Evolutionary conservation across 2,329 filamentous ascomycete species (phyloP).

Genomic region (Mycocentrospora acerina): DNA sequence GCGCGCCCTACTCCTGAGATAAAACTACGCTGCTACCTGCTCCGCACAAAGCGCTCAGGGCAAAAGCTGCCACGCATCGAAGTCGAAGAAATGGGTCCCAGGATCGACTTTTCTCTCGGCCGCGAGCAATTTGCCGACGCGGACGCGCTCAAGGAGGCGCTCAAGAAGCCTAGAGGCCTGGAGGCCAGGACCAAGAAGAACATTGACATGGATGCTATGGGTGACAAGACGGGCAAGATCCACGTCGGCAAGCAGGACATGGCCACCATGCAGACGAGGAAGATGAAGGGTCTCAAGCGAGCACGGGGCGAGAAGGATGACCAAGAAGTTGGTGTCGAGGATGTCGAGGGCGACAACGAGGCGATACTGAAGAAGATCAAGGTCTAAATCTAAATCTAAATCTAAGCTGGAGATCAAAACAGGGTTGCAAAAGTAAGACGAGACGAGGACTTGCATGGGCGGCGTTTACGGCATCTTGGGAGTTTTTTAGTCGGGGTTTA

Average conservation of each 20-base stretch:
- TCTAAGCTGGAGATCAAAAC: too few relatives aligned
- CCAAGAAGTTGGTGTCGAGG: constrained; percentile 37
- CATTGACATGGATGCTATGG: constrained; percentile 84
- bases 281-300: constrained; percentile 99
- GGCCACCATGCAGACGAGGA: constrained; percentile 83
- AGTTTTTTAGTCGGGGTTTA: constrained; percentile 22
- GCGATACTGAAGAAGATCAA: constrained; percentile 30
- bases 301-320: constrained; percentile 50
- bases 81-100: constrained; percentile 90
- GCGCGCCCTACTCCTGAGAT: constrained; percentile 50
- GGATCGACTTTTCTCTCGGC: constrained; percentile 88
- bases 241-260: constrained; percentile 92
- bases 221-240: constrained; percentile 93
- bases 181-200: constrained; percentile 94
- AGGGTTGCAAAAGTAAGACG: not conserved
- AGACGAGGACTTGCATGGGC: constrained; percentile 23
- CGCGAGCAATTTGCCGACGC: constrained; percentile 77
- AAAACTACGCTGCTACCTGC: constrained; percentile 77
- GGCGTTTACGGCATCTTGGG: constrained; percentile 31
- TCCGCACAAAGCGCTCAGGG: constrained; percentile 82
- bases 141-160: constrained; percentile 80
- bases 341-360: constrained; percentile 22
- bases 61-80: constrained; percentile 88
- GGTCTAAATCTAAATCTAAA: too few relatives aligned
- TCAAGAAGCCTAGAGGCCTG: constrained; percentile 76